These are phyloP conservation scores for Populus hybrid DNA, from an alignment of 441 rosid species.

Conservation along the genomic window DNA sequence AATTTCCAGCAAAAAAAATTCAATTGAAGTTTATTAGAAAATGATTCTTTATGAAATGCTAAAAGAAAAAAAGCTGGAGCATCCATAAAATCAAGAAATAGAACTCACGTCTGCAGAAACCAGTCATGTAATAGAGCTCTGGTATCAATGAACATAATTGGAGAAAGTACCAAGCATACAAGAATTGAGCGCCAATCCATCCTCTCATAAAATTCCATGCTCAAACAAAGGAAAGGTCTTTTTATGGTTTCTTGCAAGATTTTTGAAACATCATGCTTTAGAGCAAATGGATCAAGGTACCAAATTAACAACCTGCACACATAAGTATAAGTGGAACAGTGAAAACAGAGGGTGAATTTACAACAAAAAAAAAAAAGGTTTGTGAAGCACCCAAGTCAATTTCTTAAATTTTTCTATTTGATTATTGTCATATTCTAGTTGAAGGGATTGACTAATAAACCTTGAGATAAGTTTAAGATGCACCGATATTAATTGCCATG, in stretches of 20 bases:
- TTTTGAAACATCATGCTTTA: constrained; percentile 53
- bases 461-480: neutral
- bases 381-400: neutral
- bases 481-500: neutral
- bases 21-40: neutral
- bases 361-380: no score
- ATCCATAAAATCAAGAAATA: neutral
- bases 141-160: constrained; percentile 43
- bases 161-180: constrained; percentile 53
- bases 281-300: constrained; percentile 59
- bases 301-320: constrained; percentile 61
- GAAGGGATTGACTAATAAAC: neutral
- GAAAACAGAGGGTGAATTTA: neutral
- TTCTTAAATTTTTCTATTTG: neutral
- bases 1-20: neutral
- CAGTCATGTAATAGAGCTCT: constrained; percentile 69
- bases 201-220: constrained; percentile 50
- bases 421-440: neutral
- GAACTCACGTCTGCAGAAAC: constrained; percentile 69
- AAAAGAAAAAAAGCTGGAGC: neutral
- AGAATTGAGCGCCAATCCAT: constrained; percentile 50
- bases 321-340: neutral
- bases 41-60: neutral
- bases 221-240: constrained; percentile 65
- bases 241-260: constrained; percentile 44